Evolutionary conservation across 1,284 basidiomycete genomes (phyloP), one percentile per base, ranked within the genome.

Genomic region (Tilletia walkeri): DNA sequence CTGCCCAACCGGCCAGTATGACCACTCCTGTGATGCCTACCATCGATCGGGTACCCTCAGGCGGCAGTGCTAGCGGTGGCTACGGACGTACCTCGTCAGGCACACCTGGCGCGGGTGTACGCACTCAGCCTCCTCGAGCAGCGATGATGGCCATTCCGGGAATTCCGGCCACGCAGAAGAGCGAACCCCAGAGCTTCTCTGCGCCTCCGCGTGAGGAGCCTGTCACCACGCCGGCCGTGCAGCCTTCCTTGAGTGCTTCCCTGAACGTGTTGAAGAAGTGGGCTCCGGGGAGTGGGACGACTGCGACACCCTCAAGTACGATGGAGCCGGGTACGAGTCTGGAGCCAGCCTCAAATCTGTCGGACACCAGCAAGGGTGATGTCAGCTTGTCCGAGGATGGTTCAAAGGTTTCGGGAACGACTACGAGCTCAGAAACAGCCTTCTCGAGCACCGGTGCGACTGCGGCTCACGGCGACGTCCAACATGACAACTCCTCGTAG

Each of bases 91-190:
- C 41, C 14, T 45, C 41, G 14, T 45, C 41, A 14, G 41, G 41
- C 14, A 45, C 41, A 14, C 41, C 41, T 45, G 41, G 41, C 1
- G 41, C 41, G 6, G 34, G 59, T 63, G 59, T 63, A 16, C 59
- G 59, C 61, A 73, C 71, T 56, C 79, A 81, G 63, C 79, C 79
- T 2, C 73, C 67, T 3, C 67, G 78, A 41, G 75, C 78, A 10
- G 67, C 75, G 3, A 81, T 81, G 79, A 81, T 81, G 79, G 73
- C 78, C 0, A 70, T 81, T 1, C 79, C 79, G 2, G 79, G 79
- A 0, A 81, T 81, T 34, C 79, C 76, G 3, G 72, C 76, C 2
- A 77, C 75, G 71, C 76, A 79, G 49, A 77, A 75, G 59, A 69
- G 73, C 3, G 71, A 69, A 16, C 77, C 77, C 45, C 77, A 80